Conservation (phyloP, 208 protist species). For the Wallacemonas sp. region DNA sequence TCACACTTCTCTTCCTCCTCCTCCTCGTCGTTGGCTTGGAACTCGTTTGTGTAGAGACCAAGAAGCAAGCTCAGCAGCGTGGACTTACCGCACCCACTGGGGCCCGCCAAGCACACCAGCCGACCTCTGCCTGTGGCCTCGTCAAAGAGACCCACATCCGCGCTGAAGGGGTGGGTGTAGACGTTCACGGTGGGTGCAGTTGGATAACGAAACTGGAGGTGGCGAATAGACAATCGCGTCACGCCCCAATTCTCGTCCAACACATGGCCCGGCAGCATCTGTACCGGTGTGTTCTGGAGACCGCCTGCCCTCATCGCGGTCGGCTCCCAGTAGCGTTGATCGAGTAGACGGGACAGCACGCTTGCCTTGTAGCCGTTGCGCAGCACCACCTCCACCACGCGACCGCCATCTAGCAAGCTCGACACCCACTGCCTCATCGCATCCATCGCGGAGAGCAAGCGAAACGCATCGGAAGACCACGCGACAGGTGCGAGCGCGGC, state of each 20-base stretch:
- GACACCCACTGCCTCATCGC: constrained; percentile 33
- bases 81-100: constrained; percentile 76
- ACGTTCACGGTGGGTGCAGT: constrained; percentile 61
- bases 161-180: constrained; percentile 26
- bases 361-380: constrained; percentile 77
- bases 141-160: constrained; percentile 18
- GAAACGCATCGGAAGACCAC: constrained; percentile 22
- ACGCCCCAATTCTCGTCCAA: constrained; percentile 15
- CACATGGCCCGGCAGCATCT: no score
- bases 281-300: not conserved
- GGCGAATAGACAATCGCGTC: constrained; percentile 19
- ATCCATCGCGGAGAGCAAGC: constrained; percentile 44
- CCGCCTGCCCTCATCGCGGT: not conserved
- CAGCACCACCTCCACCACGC: constrained; percentile 60
- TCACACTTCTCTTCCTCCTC: no score
- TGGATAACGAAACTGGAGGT: constrained; percentile 67
- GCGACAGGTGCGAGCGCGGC: not conserved
- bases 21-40: not conserved
- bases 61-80: constrained; percentile 74
- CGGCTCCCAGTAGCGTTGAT: constrained; percentile 50
- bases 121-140: constrained; percentile 25
- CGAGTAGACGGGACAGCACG: constrained; percentile 50
- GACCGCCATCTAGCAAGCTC: constrained; percentile 35
- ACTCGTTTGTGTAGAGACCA: constrained; percentile 38
- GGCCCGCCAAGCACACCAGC: constrained; percentile 59